Base-by-base conservation (phyloP, 306 rosid genomes). In the Cajanus cajan region DNA sequence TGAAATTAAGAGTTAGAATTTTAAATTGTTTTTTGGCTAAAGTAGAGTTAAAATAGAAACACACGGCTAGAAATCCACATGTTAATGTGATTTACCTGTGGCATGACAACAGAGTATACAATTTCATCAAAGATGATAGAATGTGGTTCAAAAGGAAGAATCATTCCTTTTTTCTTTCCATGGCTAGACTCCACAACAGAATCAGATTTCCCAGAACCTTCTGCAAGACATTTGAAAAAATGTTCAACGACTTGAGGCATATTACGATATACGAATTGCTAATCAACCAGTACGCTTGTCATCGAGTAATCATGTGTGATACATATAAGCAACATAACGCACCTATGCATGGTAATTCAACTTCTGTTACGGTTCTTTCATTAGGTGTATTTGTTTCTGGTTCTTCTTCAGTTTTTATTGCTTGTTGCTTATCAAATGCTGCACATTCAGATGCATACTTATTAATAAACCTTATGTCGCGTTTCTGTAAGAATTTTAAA, bases 71-170 rank as follows among this genome's bases (percentile, higher is more conserved):
- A 28, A 28, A 28, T 28, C 31, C 31, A 28, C 1, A 28, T 28
- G 31, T 1, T 28, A 28, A 28, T 28, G 31, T 28, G 31, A 28
- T 28, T 28, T 28, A 86, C 90, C 82, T 80, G 64, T 2, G 90
- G 90, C 87, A 86, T 86, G 80, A 84, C 90, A 33, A 87, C 90
- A 8, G 86, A 65, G 81, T 87, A 87, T 51, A 7, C 63, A 0
- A 87, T 58, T 15, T 82, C 81, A 15, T 82, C 80, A n/a, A 87
- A 84, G 63, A 79, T 71, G 71, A 87, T 82, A 2, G 82, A 73
- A 78, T 86, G 76, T 1, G 82, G 87, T 22, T 80, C 84, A 71
- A 86, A 86, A 51, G 90, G 90, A 73, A 86, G 86, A 86, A 78
- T 18, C 90, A 86, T 86, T 78, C 90, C 87, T 54, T 73, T 52